Percentiles rank a stretch among this genome's conserved stretches.
Evolutionary conservation across 2,329 filamentous ascomycete genomes (phyloP).

Genomic region (Pestalotiopsis sp.): DNA sequence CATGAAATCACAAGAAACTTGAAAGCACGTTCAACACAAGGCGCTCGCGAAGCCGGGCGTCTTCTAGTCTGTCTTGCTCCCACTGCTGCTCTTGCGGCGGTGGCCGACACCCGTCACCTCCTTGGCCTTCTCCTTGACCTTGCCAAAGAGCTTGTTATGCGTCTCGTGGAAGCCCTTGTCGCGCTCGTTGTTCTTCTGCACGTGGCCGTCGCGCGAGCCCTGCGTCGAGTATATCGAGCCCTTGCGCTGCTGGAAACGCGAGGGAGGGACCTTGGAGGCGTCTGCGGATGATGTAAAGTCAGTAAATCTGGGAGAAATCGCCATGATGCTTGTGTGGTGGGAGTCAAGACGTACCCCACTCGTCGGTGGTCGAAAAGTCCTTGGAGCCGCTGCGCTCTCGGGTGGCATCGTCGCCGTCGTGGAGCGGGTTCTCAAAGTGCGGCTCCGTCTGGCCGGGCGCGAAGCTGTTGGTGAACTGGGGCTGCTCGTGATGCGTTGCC

Average conservation of each 20-base stretch:
- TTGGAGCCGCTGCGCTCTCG: conserved; percentile 32
- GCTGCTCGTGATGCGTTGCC: background rate
- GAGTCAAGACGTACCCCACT: conserved; percentile 45
- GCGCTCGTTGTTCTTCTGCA: conserved; percentile 55
- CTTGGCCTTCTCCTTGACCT: conserved; percentile 41
- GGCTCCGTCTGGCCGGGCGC: conserved; percentile 3
- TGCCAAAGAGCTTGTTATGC: conserved; percentile 48
- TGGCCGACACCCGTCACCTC: conserved; percentile 2
- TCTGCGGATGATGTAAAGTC: conserved; percentile 39
- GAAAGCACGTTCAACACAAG: background rate
- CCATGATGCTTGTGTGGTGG: background rate
- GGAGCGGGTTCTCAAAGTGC: conserved; percentile 1
- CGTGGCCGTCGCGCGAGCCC: conserved; percentile 64
- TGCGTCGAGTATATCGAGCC: conserved; percentile 70
- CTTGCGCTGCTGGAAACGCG: conserved; percentile 69
- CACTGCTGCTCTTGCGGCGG: conserved; percentile 15
- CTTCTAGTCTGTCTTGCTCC: background rate
- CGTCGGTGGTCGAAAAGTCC: conserved; percentile 38
- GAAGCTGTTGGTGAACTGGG: conserved; percentile 15
- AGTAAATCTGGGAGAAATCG: background rate
- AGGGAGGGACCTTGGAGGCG: conserved; percentile 67
- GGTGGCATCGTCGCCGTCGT: conserved; percentile 17
- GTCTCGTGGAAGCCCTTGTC: conserved; percentile 63
- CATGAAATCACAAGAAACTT: background rate
- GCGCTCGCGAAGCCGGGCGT: background rate